phyloP scores from a whole-genome alignment of 108 stramenopile species.

The Stephanodiscus minutulus region DNA sequence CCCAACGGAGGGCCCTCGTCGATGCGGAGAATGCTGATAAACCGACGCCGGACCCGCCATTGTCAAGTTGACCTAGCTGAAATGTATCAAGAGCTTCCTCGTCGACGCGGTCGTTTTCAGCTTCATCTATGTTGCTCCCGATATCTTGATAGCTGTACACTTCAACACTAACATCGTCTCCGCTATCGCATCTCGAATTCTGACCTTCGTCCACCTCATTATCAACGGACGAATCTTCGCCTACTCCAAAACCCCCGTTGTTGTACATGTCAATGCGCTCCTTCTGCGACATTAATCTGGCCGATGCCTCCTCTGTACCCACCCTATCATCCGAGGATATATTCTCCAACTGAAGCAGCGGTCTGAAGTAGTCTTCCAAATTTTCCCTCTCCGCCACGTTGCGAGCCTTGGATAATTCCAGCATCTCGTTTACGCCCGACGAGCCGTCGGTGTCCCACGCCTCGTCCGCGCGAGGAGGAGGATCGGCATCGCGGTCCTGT shows the following conservation, averaged over 20 bases:
- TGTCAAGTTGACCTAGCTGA: constrained; percentile 14
- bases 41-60: constrained; percentile 8
- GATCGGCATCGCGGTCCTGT: not conserved
- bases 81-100: constrained; percentile 12
- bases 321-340: constrained; percentile 9
- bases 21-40: constrained; percentile 10
- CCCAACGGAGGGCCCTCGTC: constrained; percentile 18
- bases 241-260: constrained; percentile 32
- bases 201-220: constrained; percentile 5
- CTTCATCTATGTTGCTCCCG: constrained; percentile 17
- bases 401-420: constrained; percentile 20
- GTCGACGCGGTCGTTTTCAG: not conserved
- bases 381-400: constrained; percentile 9
- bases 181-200: constrained; percentile 3
- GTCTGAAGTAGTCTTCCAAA: not conserved
- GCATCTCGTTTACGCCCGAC: not conserved
- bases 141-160: not conserved
- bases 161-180: not conserved
- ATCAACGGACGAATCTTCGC: constrained; percentile 48
- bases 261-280: constrained; percentile 41
- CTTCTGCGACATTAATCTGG: constrained; percentile 35
- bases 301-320: not conserved
- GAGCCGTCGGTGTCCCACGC: constrained; percentile 24
- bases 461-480: not conserved
- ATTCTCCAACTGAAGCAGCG: constrained; percentile 24